Conservation (phyloP, 441 rosid species). For the Pelargonium myrrhifolium region DNA sequence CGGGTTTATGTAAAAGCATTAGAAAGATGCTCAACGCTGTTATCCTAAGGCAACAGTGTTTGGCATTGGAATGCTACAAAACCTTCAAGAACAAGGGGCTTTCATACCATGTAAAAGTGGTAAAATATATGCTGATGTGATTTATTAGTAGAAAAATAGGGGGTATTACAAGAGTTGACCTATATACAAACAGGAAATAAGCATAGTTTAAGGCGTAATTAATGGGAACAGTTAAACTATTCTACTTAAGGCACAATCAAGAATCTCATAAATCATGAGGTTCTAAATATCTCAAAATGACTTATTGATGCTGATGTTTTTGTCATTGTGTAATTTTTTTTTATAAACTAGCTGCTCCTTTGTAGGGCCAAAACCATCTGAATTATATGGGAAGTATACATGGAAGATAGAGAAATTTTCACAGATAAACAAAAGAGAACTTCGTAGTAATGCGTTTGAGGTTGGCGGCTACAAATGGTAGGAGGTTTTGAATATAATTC, state of each 20-base stretch:
- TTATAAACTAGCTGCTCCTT: slow-evolving; percentile 17
- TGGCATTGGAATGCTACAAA: too few relatives aligned
- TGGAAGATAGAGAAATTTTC: slow-evolving; percentile 95
- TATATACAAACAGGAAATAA: too few relatives aligned
- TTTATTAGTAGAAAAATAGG: too few relatives aligned
- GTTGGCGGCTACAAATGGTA: slow-evolving; percentile 96
- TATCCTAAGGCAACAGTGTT: too few relatives aligned
- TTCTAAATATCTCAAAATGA: background rate
- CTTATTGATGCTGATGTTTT: background rate
- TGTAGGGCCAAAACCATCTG: slow-evolving; percentile 71
- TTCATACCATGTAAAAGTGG: too few relatives aligned
- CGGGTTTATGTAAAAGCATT: too few relatives aligned
- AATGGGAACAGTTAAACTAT: too few relatives aligned
- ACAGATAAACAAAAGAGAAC: slow-evolving; percentile 69
- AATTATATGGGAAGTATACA: slow-evolving; percentile 62
- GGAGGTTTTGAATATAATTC: slow-evolving; percentile 13
- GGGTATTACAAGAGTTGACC: too few relatives aligned
- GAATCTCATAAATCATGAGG: background rate
- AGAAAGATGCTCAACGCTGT: too few relatives aligned
- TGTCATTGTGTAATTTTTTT: background rate
- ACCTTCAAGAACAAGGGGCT: too few relatives aligned
- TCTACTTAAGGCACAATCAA: background rate
- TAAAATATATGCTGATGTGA: too few relatives aligned
- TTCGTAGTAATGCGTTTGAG: slow-evolving; percentile 66
- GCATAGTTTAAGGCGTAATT: too few relatives aligned